phyloP scores from a whole-genome alignment of 1,139 yeast genomes.

The Kodamaea arcana region DNA sequence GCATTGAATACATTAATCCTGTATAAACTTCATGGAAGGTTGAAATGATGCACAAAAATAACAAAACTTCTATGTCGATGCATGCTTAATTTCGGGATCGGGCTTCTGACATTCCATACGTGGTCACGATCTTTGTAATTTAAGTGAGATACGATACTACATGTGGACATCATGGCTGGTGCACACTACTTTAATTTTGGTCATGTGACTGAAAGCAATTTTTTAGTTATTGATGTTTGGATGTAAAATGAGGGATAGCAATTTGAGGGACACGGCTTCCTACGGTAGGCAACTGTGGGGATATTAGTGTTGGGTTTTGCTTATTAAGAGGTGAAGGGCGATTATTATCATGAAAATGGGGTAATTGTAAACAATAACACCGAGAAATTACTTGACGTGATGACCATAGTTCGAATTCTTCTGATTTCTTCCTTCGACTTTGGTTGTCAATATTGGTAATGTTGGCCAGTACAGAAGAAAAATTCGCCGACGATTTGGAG shows the following conservation, averaged over 20 bases:
- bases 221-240: not conserved
- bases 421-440: too few relatives aligned
- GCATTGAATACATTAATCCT: not conserved
- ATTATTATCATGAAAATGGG: too few relatives aligned
- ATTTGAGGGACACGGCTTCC: too few relatives aligned
- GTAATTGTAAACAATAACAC: too few relatives aligned
- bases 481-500: too few relatives aligned
- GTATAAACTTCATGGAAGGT: not conserved
- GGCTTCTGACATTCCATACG: too few relatives aligned
- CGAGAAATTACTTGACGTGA: too few relatives aligned
- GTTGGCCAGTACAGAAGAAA: too few relatives aligned
- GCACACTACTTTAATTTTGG: not conserved
- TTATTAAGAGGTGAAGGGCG: too few relatives aligned
- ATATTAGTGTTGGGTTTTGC: not conserved
- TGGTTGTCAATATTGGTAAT: too few relatives aligned
- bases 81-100: not conserved
- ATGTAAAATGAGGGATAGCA: too few relatives aligned
- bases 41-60: not conserved
- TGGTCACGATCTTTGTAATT: not conserved
- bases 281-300: not conserved
- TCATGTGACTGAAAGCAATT: not conserved
- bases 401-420: too few relatives aligned
- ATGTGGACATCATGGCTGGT: not conserved
- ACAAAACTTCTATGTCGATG: not conserved
- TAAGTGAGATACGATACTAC: not conserved